These are phyloP conservation scores for Pisolithus marmoratus DNA, from an alignment of 768 basidiomycete species.

Conservation along the genomic window DNA sequence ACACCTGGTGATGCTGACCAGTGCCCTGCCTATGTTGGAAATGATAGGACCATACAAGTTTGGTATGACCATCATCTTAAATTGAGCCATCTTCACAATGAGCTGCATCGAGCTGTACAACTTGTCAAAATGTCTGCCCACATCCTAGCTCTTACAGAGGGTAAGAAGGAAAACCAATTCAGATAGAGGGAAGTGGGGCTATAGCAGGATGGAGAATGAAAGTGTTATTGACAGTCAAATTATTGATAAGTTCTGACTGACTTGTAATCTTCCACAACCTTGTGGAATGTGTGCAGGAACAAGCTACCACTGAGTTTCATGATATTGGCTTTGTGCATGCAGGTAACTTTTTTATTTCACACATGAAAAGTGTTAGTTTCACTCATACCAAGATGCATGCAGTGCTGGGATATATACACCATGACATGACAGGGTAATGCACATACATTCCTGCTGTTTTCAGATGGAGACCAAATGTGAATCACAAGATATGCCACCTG, in stretches of 20 bases:
- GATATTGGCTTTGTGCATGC: too few relatives aligned
- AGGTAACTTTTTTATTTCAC: too few relatives aligned
- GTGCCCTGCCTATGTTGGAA: too few relatives aligned
- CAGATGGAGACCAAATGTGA: too few relatives aligned
- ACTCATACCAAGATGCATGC: too few relatives aligned
- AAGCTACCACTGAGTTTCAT: too few relatives aligned
- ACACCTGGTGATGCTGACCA: too few relatives aligned
- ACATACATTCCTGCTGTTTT: slow-evolving; percentile 92
- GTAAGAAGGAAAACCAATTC: too few relatives aligned
- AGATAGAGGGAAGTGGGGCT: background rate
- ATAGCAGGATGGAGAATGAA: slow-evolving; percentile 29
- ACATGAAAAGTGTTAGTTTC: background rate
- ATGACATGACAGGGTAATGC: background rate
- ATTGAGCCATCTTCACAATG: slow-evolving; percentile 91
- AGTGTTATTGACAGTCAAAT: slow-evolving; percentile 99
- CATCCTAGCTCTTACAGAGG: background rate
- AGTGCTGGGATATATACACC: background rate
- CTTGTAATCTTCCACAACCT: slow-evolving; percentile 95
- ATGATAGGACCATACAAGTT: slow-evolving; percentile 96
- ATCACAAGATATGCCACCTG: too few relatives aligned
- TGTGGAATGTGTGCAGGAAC: slow-evolving; percentile 97
- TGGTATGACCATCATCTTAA: slow-evolving; percentile 99
- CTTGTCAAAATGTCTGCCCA: background rate
- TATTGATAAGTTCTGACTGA: slow-evolving; percentile 86
- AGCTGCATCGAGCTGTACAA: slow-evolving; percentile 90